Evolutionary conservation across 352 stramenopile species (phyloP).

Genomic region (Phytophthora nicotianae): DNA sequence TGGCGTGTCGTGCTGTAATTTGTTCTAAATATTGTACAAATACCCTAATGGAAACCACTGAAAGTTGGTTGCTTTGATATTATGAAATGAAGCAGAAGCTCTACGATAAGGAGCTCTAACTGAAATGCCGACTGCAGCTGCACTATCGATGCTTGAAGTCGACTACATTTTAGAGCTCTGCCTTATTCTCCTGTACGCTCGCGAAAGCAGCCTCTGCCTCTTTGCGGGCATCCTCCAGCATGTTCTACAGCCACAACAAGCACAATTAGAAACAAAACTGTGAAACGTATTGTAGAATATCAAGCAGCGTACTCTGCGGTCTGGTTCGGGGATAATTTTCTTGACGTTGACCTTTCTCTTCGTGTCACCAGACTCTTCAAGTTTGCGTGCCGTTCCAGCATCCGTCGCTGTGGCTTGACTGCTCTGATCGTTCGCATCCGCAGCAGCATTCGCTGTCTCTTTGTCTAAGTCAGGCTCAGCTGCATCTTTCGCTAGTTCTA

Average conservation of each 20-base stretch:
- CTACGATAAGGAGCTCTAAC: not conserved
- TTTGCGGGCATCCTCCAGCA: constrained; percentile 47
- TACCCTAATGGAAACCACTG: constrained; percentile 4
- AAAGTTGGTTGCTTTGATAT: not conserved
- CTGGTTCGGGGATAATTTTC: constrained; percentile 34
- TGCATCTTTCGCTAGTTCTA: constrained; percentile 39
- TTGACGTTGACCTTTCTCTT: constrained; percentile 45
- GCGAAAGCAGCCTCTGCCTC: constrained; percentile 42
- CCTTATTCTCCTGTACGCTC: constrained; percentile 11
- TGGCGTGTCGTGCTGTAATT: too few species aligned
- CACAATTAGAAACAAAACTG: constrained; percentile 3
- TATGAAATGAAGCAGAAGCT: not conserved
- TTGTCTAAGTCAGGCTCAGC: constrained; percentile 11
- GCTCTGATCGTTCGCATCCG: constrained; percentile 7
- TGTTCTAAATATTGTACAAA: too few species aligned
- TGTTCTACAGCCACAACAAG: constrained; percentile 32
- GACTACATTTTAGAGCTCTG: constrained; percentile 47
- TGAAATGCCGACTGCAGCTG: not conserved
- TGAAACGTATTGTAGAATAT: not conserved
- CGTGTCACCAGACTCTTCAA: not conserved
- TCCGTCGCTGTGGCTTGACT: constrained; percentile 20
- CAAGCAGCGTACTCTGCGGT: constrained; percentile 31
- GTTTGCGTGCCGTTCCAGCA: constrained; percentile 6
- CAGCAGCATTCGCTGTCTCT: not conserved
- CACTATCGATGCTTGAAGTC: too few species aligned